These are phyloP conservation scores for Alternaria infectoria DNA, from an alignment of 2,329 filamentous ascomycete species.

Conservation along the genomic window DNA sequence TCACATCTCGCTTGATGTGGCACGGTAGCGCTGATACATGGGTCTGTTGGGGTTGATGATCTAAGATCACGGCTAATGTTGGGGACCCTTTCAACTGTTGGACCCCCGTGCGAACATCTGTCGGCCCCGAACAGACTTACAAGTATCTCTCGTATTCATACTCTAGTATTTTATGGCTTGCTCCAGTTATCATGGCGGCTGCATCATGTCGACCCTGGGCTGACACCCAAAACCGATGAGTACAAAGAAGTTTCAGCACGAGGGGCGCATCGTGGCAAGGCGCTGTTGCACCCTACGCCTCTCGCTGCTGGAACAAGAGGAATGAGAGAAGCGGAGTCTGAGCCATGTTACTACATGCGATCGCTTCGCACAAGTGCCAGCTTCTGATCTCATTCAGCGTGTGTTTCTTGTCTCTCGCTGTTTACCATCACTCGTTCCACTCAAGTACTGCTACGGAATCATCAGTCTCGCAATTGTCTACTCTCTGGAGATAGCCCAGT, in stretches of 20 bases:
- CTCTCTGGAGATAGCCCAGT: too few species aligned
- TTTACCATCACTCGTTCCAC: too few species aligned
- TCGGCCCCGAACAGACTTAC: fast-evolving
- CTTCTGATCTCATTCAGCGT: too few species aligned
- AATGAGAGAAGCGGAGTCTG: neutral
- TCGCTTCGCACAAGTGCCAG: neutral
- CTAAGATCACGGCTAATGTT: neutral
- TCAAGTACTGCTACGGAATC: too few species aligned
- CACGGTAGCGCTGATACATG: neutral
- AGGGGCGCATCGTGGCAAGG: neutral
- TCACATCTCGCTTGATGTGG: neutral
- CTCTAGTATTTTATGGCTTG: neutral
- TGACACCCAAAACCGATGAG: neutral
- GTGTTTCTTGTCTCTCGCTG: too few species aligned
- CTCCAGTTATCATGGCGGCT: neutral
- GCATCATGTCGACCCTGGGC: neutral
- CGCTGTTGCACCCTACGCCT: neutral
- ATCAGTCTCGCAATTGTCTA: too few species aligned
- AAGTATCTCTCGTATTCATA: neutral
- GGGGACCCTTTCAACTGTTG: neutral
- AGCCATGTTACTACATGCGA: neutral
- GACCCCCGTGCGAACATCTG: neutral
- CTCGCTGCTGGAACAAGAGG: neutral
- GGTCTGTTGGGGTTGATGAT: neutral
- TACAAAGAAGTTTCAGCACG: neutral